Base-by-base conservation (phyloP, 805 yeast genomes). In the Kluyveromyces lactis region DNA sequence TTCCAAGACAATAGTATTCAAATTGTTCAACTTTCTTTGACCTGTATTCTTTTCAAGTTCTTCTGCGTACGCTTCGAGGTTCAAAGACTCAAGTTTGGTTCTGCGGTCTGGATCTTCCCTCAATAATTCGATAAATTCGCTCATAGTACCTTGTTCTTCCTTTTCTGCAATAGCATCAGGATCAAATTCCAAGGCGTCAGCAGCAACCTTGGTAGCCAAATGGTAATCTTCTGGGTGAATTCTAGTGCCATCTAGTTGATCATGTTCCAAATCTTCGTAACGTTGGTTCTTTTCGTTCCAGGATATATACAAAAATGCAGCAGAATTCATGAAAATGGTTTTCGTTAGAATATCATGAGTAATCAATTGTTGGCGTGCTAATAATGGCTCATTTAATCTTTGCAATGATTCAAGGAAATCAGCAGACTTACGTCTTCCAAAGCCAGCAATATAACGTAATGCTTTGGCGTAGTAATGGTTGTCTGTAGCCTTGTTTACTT, bases 191-290 rank as follows among this genome's bases (percentile, higher is more conserved):
- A 92, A 71, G 2, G 98, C 97, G 67, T 92, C 98, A 1, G 95
- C 92, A 6, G 97, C 97, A 89, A 92, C 92, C 60, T 92, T 92
- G 37, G 92, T 77, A 3, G 97, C 97, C 50, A 92, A 71, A 47
- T 86, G 95, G 59, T 92, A 92, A 64, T 92, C 99, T 62, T 92
- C 97, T 6, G 97, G 97, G 53, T 92, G 99, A 34, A 92, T 87
- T 65, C 98, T 76, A 0, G 98, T 92, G 37, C 92, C 89, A 60
- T 92, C 99, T 49, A 92, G 71, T 31, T 82, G 69, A 53, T 90
- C 97, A 26, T 81, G 73, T 19, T 79, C 77, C n/a, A 75, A 66
- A 42, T 78, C 69, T 43, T 64, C 71, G 42, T 60, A 56, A 31
- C 51, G 52, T 38, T 58, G 55, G 59, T 71, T 51, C 51, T 70